A percentile compares a stretch with the other conserved stretches of the same genome.
phyloP scores from a whole-genome alignment of 2,329 filamentous ascomycete species.

The Amauroascus verrucosus region DNA sequence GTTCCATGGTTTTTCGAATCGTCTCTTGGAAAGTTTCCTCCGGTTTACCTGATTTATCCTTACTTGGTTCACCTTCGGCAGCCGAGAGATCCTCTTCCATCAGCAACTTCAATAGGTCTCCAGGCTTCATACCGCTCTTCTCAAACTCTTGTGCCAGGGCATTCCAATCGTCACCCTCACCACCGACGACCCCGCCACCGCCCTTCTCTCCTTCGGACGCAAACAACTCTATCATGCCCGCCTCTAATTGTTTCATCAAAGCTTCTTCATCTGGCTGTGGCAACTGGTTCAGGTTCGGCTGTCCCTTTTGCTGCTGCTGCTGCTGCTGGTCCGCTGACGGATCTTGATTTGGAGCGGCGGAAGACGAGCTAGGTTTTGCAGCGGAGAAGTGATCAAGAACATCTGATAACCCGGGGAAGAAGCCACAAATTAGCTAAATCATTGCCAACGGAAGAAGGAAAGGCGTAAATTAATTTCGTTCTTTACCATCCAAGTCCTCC shows the following conservation, averaged over 20 bases:
- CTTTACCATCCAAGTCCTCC: slow-evolving; percentile 77
- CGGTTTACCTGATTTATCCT: slow-evolving; percentile 20
- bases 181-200: slow-evolving; percentile 53
- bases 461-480: neutral
- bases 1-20: slow-evolving; percentile 87
- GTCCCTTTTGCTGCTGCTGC: slow-evolving; percentile 16
- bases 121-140: slow-evolving; percentile 22
- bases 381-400: slow-evolving; percentile 85
- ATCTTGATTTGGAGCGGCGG: slow-evolving; percentile 31
- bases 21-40: slow-evolving; percentile 80
- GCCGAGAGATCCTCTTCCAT: slow-evolving; percentile 21
- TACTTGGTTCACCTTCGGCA: slow-evolving; percentile 17
- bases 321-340: slow-evolving; percentile 24
- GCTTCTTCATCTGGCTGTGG: slow-evolving; percentile 33
- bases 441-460: neutral
- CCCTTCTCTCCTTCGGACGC: slow-evolving; percentile 63
- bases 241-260: slow-evolving; percentile 77
- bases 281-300: slow-evolving; percentile 12
- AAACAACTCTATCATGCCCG: slow-evolving; percentile 79
- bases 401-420: slow-evolving; percentile 44
- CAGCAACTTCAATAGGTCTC: slow-evolving; percentile 25
- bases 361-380: slow-evolving; percentile 29
- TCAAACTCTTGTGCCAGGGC: slow-evolving; percentile 26
- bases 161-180: slow-evolving; percentile 30
- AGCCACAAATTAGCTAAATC: neutral